Evolutionary conservation across 768 basidiomycete species (phyloP).

Genomic region (Amanita jacksonii): DNA sequence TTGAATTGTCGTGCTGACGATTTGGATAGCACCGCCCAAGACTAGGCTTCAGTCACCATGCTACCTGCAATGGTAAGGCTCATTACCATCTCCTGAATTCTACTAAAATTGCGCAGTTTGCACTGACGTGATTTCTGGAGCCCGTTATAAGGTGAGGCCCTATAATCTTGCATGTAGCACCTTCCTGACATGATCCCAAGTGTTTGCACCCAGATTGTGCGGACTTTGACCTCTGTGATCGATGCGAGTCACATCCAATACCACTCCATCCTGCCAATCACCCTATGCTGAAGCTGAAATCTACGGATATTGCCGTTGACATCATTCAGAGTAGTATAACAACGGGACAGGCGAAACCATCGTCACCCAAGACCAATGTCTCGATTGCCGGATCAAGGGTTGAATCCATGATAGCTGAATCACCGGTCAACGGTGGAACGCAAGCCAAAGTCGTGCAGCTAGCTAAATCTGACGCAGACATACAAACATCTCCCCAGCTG

Average conservation of each 20-base stretch:
- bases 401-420: background rate
- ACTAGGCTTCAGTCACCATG: constrained; percentile 30
- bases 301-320: constrained; percentile 26
- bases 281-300: constrained; percentile 66
- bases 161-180: constrained; percentile 4
- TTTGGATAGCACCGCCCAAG: background rate
- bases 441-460: no score
- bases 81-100: background rate
- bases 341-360: no score
- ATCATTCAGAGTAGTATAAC: background rate
- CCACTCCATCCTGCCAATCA: constrained; percentile 64
- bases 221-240: constrained; percentile 74
- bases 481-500: no score
- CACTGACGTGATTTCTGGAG: constrained; percentile 40
- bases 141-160: constrained; percentile 58
- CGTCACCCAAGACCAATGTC: no score
- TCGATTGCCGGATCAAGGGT: background rate
- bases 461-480: no score
- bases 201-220: constrained; percentile 74
- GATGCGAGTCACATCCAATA: constrained; percentile 76
- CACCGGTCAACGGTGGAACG: background rate
- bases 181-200: constrained; percentile 23
- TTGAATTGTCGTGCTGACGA: constrained; percentile 1
- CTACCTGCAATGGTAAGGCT: constrained; percentile 48
- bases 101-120: constrained; percentile 27